phyloP scores from a whole-genome alignment of 306 rosid species.

The Inga oerstediana region DNA sequence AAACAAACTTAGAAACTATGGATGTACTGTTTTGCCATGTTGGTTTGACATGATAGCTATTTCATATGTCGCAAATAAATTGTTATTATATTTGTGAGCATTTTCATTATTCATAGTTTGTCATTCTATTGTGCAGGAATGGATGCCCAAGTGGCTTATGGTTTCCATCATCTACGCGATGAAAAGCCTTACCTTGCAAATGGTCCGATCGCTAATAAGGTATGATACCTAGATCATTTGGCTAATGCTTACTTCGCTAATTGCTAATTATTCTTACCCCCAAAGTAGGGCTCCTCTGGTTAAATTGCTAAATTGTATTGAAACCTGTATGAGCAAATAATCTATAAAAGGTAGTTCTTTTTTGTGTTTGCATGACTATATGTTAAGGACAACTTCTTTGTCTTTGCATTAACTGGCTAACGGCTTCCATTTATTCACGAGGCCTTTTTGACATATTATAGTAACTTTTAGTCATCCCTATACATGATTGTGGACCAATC shows the following conservation, averaged over 20 bases:
- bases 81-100: neutral
- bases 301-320: neutral
- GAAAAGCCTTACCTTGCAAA: constrained; percentile 95
- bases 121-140: constrained; percentile 60
- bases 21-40: neutral
- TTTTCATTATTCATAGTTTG: neutral
- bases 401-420: neutral
- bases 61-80: neutral
- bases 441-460: neutral
- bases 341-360: neutral
- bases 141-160: constrained; percentile 99
- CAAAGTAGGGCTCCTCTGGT: neutral
- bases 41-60: neutral
- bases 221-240: constrained; percentile 23
- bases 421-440: neutral
- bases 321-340: neutral
- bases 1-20: neutral
- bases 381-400: neutral
- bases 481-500: neutral
- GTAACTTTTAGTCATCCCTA: constrained; percentile 5
- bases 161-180: constrained; percentile 90
- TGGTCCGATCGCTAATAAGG: constrained; percentile 96
- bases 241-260: neutral
- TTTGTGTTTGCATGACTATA: neutral
- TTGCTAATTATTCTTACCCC: neutral